Evolutionary conservation across 2,329 filamentous ascomycete species (phyloP), one percentile per base, ranked within the genome.

Genomic region (Endoconidiophora laricicola): DNA sequence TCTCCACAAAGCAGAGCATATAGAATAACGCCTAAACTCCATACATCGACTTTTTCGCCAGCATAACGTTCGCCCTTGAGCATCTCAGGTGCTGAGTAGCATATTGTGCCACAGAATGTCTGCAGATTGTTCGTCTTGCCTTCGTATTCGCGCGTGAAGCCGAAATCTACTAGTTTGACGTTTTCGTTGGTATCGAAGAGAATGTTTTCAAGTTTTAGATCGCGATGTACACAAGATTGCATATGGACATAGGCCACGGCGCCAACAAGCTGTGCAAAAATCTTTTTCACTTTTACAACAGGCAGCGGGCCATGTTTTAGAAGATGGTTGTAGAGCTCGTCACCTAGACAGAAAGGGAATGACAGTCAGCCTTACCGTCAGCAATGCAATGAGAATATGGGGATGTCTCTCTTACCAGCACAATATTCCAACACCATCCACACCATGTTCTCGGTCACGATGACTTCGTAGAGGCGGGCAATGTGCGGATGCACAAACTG

Each of bases 401-500:
- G 26, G 7, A 33, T 33, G 26, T 33, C 26, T 33, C 26, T 53
- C 68, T 47, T 76, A 87, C 86, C 88, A 55, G 86, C 82, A 66
- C 91, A 98, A 63, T 94, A 98, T 68, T 98, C 91, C 59, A 98
- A 69, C 26, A 93, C 91, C 60, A 98, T 74, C 91, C 91, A 98
- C 48, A 98, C 93, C 63, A 96, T 66, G 46, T 71, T 80, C 66
- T 98, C 91, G 1, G 91, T 98, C 55, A 98, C 88, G 59, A 98
- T 94, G 54, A 98, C 90, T 69, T 98, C 91, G 70, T 98, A 96
- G 20, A 98, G 71, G 46, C 91, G 78, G 43, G 91, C 88, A 59
- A 98, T 98, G 66, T 98, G 91, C 20, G 91, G 91, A 61, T 98
- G 91, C 56, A 94, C 76, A 65, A 98, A 95, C 65, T 98, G 91